Evolutionary conservation across 164 flowering plant genomes (phyloP).

Genomic region (Liriodendron chinense): DNA sequence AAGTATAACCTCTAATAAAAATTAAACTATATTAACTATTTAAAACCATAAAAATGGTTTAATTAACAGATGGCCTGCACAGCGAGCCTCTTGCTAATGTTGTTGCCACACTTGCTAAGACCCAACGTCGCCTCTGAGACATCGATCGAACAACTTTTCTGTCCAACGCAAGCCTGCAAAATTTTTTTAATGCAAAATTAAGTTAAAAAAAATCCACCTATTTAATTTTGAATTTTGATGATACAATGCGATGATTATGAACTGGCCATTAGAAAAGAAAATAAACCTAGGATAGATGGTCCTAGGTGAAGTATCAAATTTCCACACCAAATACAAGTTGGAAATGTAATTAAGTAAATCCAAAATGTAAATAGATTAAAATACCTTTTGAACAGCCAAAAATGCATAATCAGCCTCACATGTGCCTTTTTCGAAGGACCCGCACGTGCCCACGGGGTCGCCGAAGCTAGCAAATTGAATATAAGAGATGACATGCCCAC

Average conservation of each 20-base stretch:
- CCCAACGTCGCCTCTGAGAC: slow-evolving; percentile 41
- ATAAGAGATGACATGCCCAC: slow-evolving; percentile 28
- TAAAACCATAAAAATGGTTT: background rate
- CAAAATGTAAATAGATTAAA: background rate
- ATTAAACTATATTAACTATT: background rate
- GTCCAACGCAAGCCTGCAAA: slow-evolving; percentile 48
- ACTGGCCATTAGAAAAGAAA: background rate
- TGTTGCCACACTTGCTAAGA: slow-evolving; percentile 12
- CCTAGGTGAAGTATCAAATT: no score
- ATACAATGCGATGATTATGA: background rate
- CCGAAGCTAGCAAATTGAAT: slow-evolving; percentile 60
- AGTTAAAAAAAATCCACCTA: no score
- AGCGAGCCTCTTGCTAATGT: slow-evolving; percentile 27
- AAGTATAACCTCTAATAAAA: no score
- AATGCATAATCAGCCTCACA: slow-evolving; percentile 23
- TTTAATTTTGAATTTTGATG: background rate
- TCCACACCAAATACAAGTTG: background rate
- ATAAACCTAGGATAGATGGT: background rate
- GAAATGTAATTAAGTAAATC: background rate
- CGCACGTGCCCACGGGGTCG: slow-evolving; percentile 45
- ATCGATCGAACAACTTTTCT: slow-evolving; percentile 28
- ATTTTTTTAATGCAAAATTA: background rate
- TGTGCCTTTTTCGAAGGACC: slow-evolving; percentile 38
- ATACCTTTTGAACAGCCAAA: slow-evolving; percentile 23
- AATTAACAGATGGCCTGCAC: slow-evolving; percentile 46